Evolutionary conservation across 495 filamentous ascomycete species (phyloP).

Genomic region (Thermothielavioides terrestris): DNA sequence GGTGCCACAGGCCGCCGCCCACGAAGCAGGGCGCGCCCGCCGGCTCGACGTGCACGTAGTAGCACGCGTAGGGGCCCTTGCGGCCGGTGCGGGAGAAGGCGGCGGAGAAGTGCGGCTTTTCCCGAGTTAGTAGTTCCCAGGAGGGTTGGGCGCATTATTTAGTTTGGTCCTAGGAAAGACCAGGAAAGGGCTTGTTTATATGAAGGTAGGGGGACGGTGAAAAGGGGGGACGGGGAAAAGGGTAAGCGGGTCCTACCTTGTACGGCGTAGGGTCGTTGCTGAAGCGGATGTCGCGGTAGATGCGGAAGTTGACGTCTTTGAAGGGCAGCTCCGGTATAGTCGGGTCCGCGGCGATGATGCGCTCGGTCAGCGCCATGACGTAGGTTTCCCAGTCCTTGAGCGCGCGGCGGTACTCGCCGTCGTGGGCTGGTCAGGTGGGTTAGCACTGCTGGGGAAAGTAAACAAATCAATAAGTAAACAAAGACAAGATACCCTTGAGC

Average conservation of each 20-base stretch:
- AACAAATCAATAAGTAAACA: too few species aligned
- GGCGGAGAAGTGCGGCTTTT: constrained; percentile 63
- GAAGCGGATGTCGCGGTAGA: constrained; percentile 76
- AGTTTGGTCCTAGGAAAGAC: too few species aligned
- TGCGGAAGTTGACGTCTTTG: constrained; percentile 79
- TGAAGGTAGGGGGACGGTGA: constrained; percentile 20
- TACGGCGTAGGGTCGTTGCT: constrained; percentile 75
- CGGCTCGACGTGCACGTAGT: constrained; percentile 52
- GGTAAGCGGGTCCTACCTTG: constrained; percentile 48
- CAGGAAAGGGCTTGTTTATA: too few species aligned
- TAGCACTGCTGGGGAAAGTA: too few species aligned
- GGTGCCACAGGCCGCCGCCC: constrained; percentile 74
- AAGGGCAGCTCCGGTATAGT: constrained; percentile 76
- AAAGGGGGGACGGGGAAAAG: constrained; percentile 35
- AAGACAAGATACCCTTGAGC: constrained; percentile 80
- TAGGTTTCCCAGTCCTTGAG: constrained; percentile 73
- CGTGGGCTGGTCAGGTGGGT: constrained; percentile 64
- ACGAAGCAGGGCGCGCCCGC: constrained; percentile 29
- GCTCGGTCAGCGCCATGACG: constrained; percentile 57
- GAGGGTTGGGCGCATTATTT: not conserved
- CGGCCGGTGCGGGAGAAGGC: constrained; percentile 80
- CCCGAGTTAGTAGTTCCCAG: not conserved
- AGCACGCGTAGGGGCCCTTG: constrained; percentile 78
- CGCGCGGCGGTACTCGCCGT: constrained; percentile 64
- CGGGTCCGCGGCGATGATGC: constrained; percentile 59